Evolutionary conservation across 2,329 filamentous ascomycete species (phyloP), one percentile per base, ranked within the genome.

Genomic region (Trichocomaceae sp.): DNA sequence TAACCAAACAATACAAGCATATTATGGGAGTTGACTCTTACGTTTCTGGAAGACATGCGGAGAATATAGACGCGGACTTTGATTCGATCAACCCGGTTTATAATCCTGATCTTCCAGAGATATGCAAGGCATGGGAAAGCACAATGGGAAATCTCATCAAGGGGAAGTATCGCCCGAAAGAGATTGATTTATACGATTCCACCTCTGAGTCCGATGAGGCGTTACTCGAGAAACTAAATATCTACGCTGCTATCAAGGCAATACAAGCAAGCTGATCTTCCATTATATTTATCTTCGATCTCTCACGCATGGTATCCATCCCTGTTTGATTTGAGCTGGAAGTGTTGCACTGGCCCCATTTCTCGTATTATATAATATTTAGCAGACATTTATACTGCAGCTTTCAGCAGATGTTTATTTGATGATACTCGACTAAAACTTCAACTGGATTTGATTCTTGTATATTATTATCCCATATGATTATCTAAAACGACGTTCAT

Each of bases 41-140:
- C 52, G 45, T 44, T 6, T 52, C 29, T 37, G 20, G 17, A 29
- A 29, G 26, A 9, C 2, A 29, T 6, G 26, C 26, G 8, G 20
- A 13, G 26, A n/a, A 37, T 13, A n/a, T 13, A 31, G 29, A 23
- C 8, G n/a, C 13, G n/a, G 5, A n/a, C 4, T 37, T 26, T 20
- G 13, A 19, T 12, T 26, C 54, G 39, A 49, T 56, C 23, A 31
- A 42, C 13, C 39, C 15, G 6, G 5, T 26, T 4, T 20, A 49
- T 12, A 31, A 46, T 2, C n/a, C 44, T 3, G 12, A 33, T 33
- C 39, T 56, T 37, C 15, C 37, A 20, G 49, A 29, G 39, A 46
- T 19, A 46, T 56, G 54, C 46, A 51, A 58, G 22, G n/a, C 47
- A 9, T 69, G 66, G 65, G 47, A 55, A 13, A 17, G 23, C 39